phyloP scores from a whole-genome alignment of 805 yeast genomes.

The Myxozyma neglecta region DNA sequence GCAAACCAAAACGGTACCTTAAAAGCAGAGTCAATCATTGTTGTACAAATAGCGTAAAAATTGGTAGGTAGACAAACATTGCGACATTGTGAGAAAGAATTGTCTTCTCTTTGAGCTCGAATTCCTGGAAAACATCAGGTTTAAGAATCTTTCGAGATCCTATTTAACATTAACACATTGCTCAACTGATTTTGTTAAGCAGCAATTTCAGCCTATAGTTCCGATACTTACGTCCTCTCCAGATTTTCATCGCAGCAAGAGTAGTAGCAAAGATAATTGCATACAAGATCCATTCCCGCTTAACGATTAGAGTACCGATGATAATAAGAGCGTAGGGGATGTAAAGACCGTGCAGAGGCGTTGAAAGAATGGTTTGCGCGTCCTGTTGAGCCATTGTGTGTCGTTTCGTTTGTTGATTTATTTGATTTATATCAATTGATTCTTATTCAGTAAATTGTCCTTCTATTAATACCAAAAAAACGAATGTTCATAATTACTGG shows the following conservation, averaged over 20 bases:
- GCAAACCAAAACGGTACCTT: slow-evolving; percentile 71
- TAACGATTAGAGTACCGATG: slow-evolving; percentile 36
- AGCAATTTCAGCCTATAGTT: neutral
- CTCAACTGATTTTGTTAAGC: neutral
- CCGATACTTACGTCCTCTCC: slow-evolving; percentile 35
- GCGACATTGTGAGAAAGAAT: slow-evolving; percentile 78
- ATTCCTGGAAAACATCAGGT: slow-evolving; percentile 68
- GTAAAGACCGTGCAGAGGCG: slow-evolving; percentile 40
- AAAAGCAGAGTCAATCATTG: neutral
- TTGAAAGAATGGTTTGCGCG: slow-evolving; percentile 31
- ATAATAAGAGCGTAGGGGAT: slow-evolving; percentile 38
- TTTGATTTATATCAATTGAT: too few relatives aligned
- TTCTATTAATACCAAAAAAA: neutral
- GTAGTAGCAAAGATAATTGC: slow-evolving; percentile 32
- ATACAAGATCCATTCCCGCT: slow-evolving; percentile 33
- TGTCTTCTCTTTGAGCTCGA: slow-evolving; percentile 76
- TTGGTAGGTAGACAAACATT: slow-evolving; percentile 42
- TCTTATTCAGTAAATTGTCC: too few relatives aligned
- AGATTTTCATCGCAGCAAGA: slow-evolving; percentile 35
- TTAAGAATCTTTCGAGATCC: slow-evolving; percentile 49
- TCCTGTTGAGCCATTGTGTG: neutral
- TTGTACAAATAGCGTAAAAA: neutral
- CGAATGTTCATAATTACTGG: too few relatives aligned
- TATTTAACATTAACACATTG: neutral
- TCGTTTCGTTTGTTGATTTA: neutral